Conservation (phyloP, 2,329 filamentous ascomycete genomes). For the Penicillium janthinellum region DNA sequence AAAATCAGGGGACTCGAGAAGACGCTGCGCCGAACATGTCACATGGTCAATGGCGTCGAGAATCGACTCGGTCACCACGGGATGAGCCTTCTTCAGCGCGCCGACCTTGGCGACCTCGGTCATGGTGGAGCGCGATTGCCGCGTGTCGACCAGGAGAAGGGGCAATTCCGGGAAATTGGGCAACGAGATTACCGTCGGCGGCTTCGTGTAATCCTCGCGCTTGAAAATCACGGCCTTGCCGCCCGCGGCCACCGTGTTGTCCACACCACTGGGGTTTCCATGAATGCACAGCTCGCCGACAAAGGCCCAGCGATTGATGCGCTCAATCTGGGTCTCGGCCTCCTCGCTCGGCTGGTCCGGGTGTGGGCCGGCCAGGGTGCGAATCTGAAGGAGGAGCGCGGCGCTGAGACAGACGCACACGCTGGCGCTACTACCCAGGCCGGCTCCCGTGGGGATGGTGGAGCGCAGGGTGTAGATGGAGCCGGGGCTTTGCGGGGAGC, state of each 20-base stretch:
- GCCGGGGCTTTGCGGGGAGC: slow-evolving; percentile 73
- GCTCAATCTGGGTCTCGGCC: slow-evolving; percentile 84
- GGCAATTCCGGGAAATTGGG: slow-evolving; percentile 91
- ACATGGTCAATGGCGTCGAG: slow-evolving; percentile 77
- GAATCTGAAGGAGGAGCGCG: slow-evolving; percentile 82
- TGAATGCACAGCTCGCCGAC: slow-evolving; percentile 97
- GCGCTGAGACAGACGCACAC: slow-evolving; percentile 86
- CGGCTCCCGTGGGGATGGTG: slow-evolving; percentile 89
- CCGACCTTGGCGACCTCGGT: slow-evolving; percentile 85
- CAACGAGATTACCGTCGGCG: slow-evolving; percentile 73
- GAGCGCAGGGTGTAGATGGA: slow-evolving; percentile 90
- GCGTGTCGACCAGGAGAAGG: slow-evolving; percentile 85
- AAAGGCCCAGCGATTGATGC: slow-evolving; percentile 97
- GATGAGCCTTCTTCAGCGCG: slow-evolving; percentile 69
- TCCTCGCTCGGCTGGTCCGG: slow-evolving; percentile 87
- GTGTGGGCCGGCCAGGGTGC: slow-evolving; percentile 85
- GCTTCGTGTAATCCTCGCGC: slow-evolving; percentile 73
- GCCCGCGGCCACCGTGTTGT: slow-evolving; percentile 92
- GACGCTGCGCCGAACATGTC: slow-evolving; percentile 58
- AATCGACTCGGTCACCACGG: slow-evolving; percentile 75
- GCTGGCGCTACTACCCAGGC: slow-evolving; percentile 90
- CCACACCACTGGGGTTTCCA: slow-evolving; percentile 92
- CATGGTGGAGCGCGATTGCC: slow-evolving; percentile 80
- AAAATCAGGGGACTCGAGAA: slow-evolving; percentile 64
- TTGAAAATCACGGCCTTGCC: slow-evolving; percentile 94